Evolutionary conservation across 2,329 filamentous ascomycete species (phyloP).

Genomic region (Uncinocarpus reesii): DNA sequence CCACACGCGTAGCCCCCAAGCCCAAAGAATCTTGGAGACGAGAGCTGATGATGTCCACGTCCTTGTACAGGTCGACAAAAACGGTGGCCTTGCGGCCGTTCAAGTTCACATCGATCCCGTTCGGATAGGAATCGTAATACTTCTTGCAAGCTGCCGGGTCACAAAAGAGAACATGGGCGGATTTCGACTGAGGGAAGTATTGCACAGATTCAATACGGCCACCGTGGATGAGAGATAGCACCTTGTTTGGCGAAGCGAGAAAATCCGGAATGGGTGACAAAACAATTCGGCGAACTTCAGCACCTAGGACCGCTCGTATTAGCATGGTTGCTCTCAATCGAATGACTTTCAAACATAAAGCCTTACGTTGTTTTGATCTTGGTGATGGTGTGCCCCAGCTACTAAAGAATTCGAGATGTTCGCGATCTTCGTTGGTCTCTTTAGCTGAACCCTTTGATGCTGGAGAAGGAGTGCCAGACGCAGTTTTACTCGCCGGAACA

Average conservation of each 20-base stretch:
- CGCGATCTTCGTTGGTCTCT: conserved; percentile 23
- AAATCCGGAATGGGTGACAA: conserved; percentile 29
- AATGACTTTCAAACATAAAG: not conserved
- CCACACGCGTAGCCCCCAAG: conserved; percentile 36
- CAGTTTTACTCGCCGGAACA: not conserved
- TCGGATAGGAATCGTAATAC: conserved; percentile 29
- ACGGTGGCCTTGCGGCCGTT: conserved; percentile 24
- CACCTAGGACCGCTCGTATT: not conserved
- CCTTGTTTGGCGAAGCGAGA: conserved; percentile 24
- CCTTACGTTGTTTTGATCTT: conserved; percentile 24
- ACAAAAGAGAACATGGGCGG: conserved; percentile 30
- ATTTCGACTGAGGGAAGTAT: conserved; percentile 16
- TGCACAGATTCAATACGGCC: conserved; percentile 29
- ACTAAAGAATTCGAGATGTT: conserved; percentile 25
- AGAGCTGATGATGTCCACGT: conserved; percentile 34
- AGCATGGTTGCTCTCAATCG: not conserved
- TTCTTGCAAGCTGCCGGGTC: conserved; percentile 26
- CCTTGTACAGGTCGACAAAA: conserved; percentile 31
- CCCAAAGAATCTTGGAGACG: conserved; percentile 34
- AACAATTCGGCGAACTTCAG: conserved; percentile 22
- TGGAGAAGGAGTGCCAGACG: not conserved
- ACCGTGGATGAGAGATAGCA: conserved; percentile 32
- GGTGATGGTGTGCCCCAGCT: conserved; percentile 24
- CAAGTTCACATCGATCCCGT: conserved; percentile 29
- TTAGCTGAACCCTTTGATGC: not conserved